Evolutionary conservation across 176 grass and related monocot species (phyloP).

Genomic region (Aechmea fasciata): DNA sequence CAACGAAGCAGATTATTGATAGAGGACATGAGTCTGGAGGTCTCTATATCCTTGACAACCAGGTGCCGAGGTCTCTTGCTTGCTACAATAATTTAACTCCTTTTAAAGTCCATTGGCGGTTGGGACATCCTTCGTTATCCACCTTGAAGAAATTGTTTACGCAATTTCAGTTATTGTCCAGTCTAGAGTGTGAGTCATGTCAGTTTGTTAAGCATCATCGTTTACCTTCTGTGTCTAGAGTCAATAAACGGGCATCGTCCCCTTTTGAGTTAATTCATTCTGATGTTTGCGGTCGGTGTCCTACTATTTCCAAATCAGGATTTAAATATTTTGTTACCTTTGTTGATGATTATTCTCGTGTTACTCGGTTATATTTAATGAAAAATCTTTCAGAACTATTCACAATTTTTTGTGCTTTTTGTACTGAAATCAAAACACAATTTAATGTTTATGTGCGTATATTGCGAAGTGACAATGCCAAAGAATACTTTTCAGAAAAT

Average conservation of each 20-base stretch:
- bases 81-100: neutral
- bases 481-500: neutral
- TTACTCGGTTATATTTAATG: neutral
- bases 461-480: neutral
- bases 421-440: neutral
- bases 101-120: neutral
- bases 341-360: neutral
- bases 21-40: neutral
- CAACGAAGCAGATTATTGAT: slow-evolving; percentile 7
- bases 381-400: neutral
- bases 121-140: neutral
- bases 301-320: neutral
- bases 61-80: neutral
- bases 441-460: neutral
- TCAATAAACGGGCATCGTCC: neutral
- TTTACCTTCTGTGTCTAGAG: neutral
- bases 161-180: neutral
- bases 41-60: neutral
- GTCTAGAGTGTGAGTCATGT: neutral
- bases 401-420: neutral
- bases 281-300: neutral
- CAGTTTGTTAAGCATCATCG: neutral
- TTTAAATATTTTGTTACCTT: neutral
- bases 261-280: neutral
- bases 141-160: neutral